A percentile compares a stretch with the other conserved stretches of the same genome.
Evolutionary conservation across 1,284 basidiomycete genomes (phyloP).

Genomic region (Trametes pubescens): DNA sequence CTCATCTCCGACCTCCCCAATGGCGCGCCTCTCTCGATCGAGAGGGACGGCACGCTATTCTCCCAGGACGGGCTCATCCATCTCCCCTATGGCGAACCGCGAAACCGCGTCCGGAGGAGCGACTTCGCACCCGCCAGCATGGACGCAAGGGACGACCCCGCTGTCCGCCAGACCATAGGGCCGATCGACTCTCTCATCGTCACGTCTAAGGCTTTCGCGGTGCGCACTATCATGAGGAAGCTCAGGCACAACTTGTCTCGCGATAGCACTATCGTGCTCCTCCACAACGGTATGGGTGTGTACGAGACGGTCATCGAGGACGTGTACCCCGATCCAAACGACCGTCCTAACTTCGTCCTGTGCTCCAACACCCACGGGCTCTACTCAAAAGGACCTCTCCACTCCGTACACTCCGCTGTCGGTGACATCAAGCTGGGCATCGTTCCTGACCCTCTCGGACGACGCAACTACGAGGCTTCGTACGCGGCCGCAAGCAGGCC

Average conservation of each 20-base stretch:
- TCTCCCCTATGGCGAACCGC: conserved; percentile 19
- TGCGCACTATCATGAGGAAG: conserved; percentile 62
- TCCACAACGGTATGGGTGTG: conserved; percentile 94
- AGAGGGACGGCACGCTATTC: conserved; percentile 54
- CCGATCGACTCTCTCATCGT: conserved; percentile 81
- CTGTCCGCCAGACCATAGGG: conserved; percentile 18
- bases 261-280: conserved; percentile 84
- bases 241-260: conserved; percentile 73
- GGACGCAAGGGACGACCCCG: conserved; percentile 9
- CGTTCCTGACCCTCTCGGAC: conserved; percentile 71
- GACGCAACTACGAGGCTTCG: conserved; percentile 67
- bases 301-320: conserved; percentile 79
- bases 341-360: conserved; percentile 88
- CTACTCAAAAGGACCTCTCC: conserved; percentile 58
- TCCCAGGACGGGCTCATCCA: conserved; percentile 51
- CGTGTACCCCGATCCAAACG: conserved; percentile 77
- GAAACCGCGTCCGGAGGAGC: conserved; percentile 10
- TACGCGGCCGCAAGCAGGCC: conserved; percentile 43
- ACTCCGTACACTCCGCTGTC: conserved; percentile 77
- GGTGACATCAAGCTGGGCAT: conserved; percentile 85
- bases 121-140: conserved; percentile 21
- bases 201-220: conserved; percentile 81
- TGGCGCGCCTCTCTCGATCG: conserved; percentile 48
- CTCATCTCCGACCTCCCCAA: conserved; percentile 33
- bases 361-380: conserved; percentile 87